phyloP scores from a whole-genome alignment of 2,329 filamentous ascomycete species.

The Colletotrichum filicis region DNA sequence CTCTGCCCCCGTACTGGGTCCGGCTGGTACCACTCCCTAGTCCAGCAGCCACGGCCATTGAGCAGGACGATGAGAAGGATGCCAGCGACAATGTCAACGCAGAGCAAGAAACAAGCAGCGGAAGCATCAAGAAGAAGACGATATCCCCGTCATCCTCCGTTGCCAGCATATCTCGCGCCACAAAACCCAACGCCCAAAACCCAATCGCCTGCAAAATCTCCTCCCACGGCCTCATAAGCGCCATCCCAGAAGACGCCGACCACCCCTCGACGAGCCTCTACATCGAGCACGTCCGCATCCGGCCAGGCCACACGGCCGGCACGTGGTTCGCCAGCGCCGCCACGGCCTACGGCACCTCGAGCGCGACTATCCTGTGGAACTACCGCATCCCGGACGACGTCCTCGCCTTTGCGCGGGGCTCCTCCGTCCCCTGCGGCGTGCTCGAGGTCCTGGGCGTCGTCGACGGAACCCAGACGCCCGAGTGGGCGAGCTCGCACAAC shows the following conservation, averaged over 20 bases:
- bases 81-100: neutral
- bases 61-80: constrained; percentile 9
- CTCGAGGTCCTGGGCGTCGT: constrained; percentile 65
- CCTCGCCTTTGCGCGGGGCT: constrained; percentile 59
- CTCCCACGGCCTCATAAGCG: constrained; percentile 56
- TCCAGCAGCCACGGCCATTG: neutral
- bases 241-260: constrained; percentile 49
- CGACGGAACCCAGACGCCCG: constrained; percentile 61
- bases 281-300: constrained; percentile 58
- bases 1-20: constrained; percentile 71
- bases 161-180: constrained; percentile 49
- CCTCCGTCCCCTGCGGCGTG: constrained; percentile 68
- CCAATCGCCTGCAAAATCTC: constrained; percentile 62
- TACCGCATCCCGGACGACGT: constrained; percentile 67
- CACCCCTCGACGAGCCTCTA: constrained; percentile 48
- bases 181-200: constrained; percentile 38
- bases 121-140: constrained; percentile 5
- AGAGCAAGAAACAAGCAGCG: neutral
- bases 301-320: constrained; percentile 48
- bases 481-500: constrained; percentile 60
- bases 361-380: constrained; percentile 68
- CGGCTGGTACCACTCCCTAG: constrained; percentile 50
- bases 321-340: constrained; percentile 68
- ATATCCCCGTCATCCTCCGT: constrained; percentile 41
- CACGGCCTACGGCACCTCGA: constrained; percentile 65